Evolutionary conservation across 1,284 basidiomycete genomes (phyloP).

Genomic region (Papiliotrema laurentii): DNA sequence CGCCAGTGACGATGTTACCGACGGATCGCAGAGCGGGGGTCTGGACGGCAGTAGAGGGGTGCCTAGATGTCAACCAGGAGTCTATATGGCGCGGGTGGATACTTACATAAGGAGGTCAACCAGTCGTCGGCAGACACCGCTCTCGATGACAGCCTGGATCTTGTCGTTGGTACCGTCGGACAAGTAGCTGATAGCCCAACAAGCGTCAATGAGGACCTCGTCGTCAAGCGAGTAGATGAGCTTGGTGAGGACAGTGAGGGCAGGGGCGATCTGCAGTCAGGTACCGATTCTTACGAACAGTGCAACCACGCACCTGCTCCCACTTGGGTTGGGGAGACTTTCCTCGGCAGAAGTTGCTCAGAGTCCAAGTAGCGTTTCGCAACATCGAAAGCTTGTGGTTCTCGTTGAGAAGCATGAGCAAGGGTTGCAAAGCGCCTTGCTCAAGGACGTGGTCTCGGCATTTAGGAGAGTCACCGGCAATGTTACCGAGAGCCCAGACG

Average conservation of each 20-base stretch:
- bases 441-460: slow-evolving; percentile 78
- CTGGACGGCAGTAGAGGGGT: slow-evolving; percentile 95
- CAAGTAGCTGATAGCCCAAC: slow-evolving; percentile 99
- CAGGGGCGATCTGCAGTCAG: slow-evolving; percentile 82
- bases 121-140: slow-evolving; percentile 92
- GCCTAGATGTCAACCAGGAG: slow-evolving; percentile 45
- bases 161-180: slow-evolving; percentile 99
- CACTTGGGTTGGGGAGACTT: slow-evolving; percentile 94
- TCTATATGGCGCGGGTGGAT: background rate
- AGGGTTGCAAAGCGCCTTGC: slow-evolving; percentile 53
- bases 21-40: slow-evolving; percentile 96
- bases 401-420: slow-evolving; percentile 53
- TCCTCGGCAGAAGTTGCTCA: slow-evolving; percentile 96
- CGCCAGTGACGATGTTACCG: slow-evolving; percentile 98
- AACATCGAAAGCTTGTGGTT: slow-evolving; percentile 95
- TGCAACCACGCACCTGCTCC: slow-evolving; percentile 63
- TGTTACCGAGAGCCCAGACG: slow-evolving; percentile 95
- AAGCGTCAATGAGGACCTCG: slow-evolving; percentile 98
- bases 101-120: slow-evolving; percentile 86
- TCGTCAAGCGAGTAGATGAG: slow-evolving; percentile 99
- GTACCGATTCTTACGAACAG: background rate
- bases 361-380: slow-evolving; percentile 93
- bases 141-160: slow-evolving; percentile 99
- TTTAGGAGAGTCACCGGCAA: slow-evolving; percentile 89
- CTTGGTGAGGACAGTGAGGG: slow-evolving; percentile 92